phyloP scores from a whole-genome alignment of 768 basidiomycete species.

The Phylloporus sp. region DNA sequence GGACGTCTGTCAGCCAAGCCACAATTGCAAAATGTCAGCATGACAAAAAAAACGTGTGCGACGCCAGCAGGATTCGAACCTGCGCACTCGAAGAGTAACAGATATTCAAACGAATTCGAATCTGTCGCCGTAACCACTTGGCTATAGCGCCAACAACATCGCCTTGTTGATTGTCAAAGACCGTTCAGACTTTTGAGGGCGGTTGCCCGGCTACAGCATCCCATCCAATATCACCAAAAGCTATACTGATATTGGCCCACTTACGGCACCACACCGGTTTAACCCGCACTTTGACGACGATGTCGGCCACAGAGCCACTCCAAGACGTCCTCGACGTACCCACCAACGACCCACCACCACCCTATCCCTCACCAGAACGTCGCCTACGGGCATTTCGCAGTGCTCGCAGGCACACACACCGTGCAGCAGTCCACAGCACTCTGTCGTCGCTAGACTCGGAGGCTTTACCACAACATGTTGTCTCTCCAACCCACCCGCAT shows the following conservation, averaged over 20 bases:
- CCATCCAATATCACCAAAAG: not conserved
- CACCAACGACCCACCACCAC: conserved; percentile 60
- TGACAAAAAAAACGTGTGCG: conserved; percentile 26
- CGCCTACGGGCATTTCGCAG: conserved; percentile 35
- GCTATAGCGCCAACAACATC: conserved; percentile 48
- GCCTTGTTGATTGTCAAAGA: not conserved
- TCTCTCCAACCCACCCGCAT: conserved; percentile 20
- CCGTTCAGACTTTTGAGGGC: too few species aligned
- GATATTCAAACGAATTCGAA: conserved; percentile 47
- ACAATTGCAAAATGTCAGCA: not conserved
- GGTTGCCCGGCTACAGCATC: not conserved
- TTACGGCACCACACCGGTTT: conserved; percentile 2
- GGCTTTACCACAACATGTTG: conserved; percentile 31
- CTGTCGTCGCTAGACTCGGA: conserved; percentile 35
- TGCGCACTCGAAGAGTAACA: conserved; percentile 68
- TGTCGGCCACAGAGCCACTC: conserved; percentile 14
- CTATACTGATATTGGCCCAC: not conserved
- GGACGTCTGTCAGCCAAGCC: conserved; percentile 2
- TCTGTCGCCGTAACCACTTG: conserved; percentile 79
- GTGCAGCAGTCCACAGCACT: conserved; percentile 28
- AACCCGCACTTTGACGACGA: not conserved
- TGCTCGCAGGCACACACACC: conserved; percentile 29
- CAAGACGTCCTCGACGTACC: conserved; percentile 9
- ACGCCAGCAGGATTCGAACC: conserved; percentile 68
- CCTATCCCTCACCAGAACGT: conserved; percentile 55